A percentile compares a stretch with the other conserved stretches of the same genome.
Conservation (phyloP, 345 rosid genomes). For the Salix caprea region DNA sequence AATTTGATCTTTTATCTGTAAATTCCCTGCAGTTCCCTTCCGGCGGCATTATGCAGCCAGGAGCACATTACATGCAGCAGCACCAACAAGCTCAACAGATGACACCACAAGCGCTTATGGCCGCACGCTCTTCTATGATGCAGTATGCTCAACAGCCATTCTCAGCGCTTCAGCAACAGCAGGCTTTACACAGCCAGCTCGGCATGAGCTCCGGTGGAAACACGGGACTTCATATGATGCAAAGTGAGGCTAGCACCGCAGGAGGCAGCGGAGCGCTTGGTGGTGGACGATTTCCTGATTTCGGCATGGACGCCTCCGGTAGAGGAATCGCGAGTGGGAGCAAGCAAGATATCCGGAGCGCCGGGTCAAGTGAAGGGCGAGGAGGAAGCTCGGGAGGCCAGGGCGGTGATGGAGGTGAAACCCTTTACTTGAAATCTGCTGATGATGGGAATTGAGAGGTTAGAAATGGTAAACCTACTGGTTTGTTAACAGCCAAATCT, state of each 20-base stretch:
- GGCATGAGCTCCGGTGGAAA: conserved; percentile 76
- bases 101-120: conserved; percentile 86
- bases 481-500: conserved; percentile 2
- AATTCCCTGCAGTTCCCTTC: conserved; percentile 52
- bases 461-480: not conserved
- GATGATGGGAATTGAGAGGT: conserved; percentile 67
- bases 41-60: conserved; percentile 70
- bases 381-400: conserved; percentile 73
- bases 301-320: conserved; percentile 41
- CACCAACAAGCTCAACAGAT: conserved; percentile 88
- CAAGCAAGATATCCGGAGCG: conserved; percentile 77
- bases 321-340: conserved; percentile 50
- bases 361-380: conserved; percentile 61
- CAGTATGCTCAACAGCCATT: conserved; percentile 68
- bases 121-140: conserved; percentile 84
- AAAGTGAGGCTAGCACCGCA: conserved; percentile 49
- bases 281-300: conserved; percentile 67
- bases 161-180: conserved; percentile 80
- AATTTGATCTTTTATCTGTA: not conserved
- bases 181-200: conserved; percentile 78
- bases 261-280: conserved; percentile 66
- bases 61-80: conserved; percentile 81
- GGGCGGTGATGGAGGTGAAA: conserved; percentile 80
- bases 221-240: conserved; percentile 59
- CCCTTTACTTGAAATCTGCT: conserved; percentile 70